A percentile compares a stretch with the other conserved stretches of the same genome.
Evolutionary conservation across 2,329 filamentous ascomycete species (phyloP).

Genomic region (Nothomitra cinnamomea): DNA sequence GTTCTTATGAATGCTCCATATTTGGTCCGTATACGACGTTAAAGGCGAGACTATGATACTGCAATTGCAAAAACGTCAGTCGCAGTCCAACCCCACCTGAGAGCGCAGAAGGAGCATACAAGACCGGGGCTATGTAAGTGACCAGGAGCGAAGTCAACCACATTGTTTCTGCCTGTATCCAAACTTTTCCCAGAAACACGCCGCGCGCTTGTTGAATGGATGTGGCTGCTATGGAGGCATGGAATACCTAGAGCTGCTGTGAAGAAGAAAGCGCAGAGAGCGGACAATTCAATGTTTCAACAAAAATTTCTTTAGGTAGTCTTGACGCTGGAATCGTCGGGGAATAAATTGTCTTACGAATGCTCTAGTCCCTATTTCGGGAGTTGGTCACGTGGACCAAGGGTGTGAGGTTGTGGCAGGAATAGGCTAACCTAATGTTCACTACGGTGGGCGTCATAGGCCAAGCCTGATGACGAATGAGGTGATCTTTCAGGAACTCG

Average conservation of each 20-base stretch:
- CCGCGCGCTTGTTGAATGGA: neutral
- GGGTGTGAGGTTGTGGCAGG: too few species aligned
- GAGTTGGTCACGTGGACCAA: too few species aligned
- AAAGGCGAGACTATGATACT: conserved; percentile 45
- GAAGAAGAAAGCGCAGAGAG: too few species aligned
- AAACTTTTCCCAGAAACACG: neutral
- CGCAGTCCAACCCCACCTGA: conserved; percentile 8
- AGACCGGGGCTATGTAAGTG: conserved; percentile 31
- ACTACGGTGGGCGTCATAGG: too few species aligned
- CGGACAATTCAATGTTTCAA: too few species aligned
- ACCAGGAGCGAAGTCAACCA: conserved; percentile 23
- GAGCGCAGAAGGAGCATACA: conserved; percentile 20
- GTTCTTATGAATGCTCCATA: conserved; percentile 43
- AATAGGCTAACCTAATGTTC: too few species aligned
- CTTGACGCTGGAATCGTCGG: too few species aligned
- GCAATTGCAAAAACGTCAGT: conserved; percentile 6
- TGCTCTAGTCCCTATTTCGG: too few species aligned
- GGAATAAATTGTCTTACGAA: too few species aligned
- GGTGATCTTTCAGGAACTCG: too few species aligned
- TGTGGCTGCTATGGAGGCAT: neutral
- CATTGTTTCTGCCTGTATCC: conserved; percentile 16
- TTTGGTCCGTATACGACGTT: conserved; percentile 50
- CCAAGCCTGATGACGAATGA: too few species aligned
- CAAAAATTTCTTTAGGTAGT: too few species aligned
- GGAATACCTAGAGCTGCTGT: neutral